Evolutionary conservation across 1,284 basidiomycete species (phyloP).

Genomic region (Phellinidium pouzarii): DNA sequence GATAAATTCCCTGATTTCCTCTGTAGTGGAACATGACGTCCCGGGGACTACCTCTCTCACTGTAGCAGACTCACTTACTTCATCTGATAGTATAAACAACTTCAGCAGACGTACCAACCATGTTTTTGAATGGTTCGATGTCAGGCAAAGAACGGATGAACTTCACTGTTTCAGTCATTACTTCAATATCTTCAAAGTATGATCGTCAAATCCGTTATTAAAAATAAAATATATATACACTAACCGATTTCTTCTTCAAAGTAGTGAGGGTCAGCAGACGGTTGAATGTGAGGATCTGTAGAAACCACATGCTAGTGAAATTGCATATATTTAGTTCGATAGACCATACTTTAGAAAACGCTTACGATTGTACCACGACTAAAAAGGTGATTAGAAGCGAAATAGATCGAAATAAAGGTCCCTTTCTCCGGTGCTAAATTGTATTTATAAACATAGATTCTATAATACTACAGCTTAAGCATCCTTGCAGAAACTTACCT

Average conservation of each 20-base stretch:
- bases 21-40: conserved; percentile 8
- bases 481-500: not conserved
- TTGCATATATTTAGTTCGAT: not conserved
- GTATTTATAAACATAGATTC: not conserved
- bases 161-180: conserved; percentile 33
- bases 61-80: not conserved
- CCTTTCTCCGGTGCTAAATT: conserved; percentile 4
- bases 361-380: conserved; percentile 28
- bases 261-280: conserved; percentile 32
- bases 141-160: conserved; percentile 31
- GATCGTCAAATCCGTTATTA: not conserved
- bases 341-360: not conserved
- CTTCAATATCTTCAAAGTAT: conserved; percentile 27
- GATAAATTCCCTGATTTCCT: conserved; percentile 15
- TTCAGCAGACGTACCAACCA: conserved; percentile 12
- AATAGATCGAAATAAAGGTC: conserved; percentile 19
- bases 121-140: conserved; percentile 26
- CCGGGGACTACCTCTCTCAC: conserved; percentile 19
- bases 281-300: conserved; percentile 27
- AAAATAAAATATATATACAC: not conserved
- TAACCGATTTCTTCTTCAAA: conserved; percentile 21
- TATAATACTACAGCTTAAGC: not conserved
- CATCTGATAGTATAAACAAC: conserved; percentile 1
- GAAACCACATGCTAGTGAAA: conserved; percentile 24
- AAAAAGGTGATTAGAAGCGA: conserved; percentile 19